phyloP scores from a whole-genome alignment of 2,329 filamentous ascomycete species.

The Diaporthe batatas region DNA sequence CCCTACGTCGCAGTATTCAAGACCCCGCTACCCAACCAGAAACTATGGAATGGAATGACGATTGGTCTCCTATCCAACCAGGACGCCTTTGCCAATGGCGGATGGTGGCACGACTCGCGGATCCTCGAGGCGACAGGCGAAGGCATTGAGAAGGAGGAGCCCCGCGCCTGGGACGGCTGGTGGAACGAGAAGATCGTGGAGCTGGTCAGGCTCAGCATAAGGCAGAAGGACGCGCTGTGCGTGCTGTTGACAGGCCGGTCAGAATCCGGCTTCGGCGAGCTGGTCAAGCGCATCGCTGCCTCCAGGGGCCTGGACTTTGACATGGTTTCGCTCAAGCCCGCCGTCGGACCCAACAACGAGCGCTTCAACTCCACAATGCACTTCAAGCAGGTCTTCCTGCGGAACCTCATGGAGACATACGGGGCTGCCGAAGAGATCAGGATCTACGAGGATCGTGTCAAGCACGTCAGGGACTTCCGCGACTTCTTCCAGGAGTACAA shows the following conservation, averaged over 20 bases:
- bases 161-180: conserved; percentile 88
- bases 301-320: conserved; percentile 89
- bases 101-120: conserved; percentile 96
- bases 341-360: conserved; percentile 83
- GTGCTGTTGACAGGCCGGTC: conserved; percentile 90
- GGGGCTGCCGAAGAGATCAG: conserved; percentile 84
- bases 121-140: conserved; percentile 90
- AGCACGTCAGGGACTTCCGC: conserved; percentile 83
- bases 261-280: conserved; percentile 80
- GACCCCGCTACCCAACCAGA: conserved; percentile 88
- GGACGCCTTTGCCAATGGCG: conserved; percentile 83
- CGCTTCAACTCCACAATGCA: conserved; percentile 85
- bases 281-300: conserved; percentile 84
- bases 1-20: conserved; percentile 76
- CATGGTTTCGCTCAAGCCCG: conserved; percentile 88
- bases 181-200: conserved; percentile 95
- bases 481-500: conserved; percentile 88
- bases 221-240: conserved; percentile 86
- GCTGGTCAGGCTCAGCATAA: conserved; percentile 83
- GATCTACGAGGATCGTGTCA: conserved; percentile 76
- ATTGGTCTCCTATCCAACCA: conserved; percentile 82
- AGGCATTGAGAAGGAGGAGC: conserved; percentile 85
- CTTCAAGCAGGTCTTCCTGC: conserved; percentile 91
- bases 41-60: conserved; percentile 85
- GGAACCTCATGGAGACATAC: conserved; percentile 88